Evolutionary conservation across 192 early-diverging fungal genomes (phyloP), one percentile per base, ranked within the genome.

Genomic region (Coemansia sp.): DNA sequence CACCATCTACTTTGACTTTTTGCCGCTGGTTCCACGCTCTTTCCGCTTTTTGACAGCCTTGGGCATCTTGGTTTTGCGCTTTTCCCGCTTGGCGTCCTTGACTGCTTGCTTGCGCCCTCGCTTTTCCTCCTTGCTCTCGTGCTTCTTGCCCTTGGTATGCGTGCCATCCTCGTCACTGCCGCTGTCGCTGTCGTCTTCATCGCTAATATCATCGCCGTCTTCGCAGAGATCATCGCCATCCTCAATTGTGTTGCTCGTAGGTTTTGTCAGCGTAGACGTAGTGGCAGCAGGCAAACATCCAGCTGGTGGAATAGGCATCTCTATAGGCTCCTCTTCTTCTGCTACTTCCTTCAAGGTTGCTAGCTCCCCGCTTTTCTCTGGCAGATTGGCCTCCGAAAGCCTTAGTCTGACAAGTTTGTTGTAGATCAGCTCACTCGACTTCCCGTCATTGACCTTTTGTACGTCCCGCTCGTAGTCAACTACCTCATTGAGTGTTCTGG

Each of bases 1-100:
- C 46, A 48, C 46, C 9, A 8, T 23, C 76, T 81, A 75, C 78
- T 86, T 83, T 52, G 81, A 71, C 65, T 87, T 85, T 74, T 85
- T 92, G 29, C 77, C 85, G 19, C 85, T 82, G 17, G 86, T 86
- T 10, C 80, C 70, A 54, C 93, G 92, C 67, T 93, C 86, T 71
- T 91, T 94, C 62, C 93, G 86, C 76, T 97, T 99, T 77, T 99
- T 99, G 73, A 95, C 92, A 15, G 91, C 87, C 79, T 99, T 99
- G 23, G 96, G 95, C 15, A 95, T 88, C 83, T 99, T 99, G 70
- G 83, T 85, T 71, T 97, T 95, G 71, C 96, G 84, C 71, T 91
- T 91, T 67, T 96, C 94, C 42, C 94, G 89, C 43, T 89, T 91
- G 58, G 89, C 91, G 50, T 99, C 96, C 75, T 95, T 99, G 22